Evolutionary conservation across 169 alveolate species (phyloP), one percentile per base, ranked within the genome.

Genomic region (Eimeria maxima): DNA sequence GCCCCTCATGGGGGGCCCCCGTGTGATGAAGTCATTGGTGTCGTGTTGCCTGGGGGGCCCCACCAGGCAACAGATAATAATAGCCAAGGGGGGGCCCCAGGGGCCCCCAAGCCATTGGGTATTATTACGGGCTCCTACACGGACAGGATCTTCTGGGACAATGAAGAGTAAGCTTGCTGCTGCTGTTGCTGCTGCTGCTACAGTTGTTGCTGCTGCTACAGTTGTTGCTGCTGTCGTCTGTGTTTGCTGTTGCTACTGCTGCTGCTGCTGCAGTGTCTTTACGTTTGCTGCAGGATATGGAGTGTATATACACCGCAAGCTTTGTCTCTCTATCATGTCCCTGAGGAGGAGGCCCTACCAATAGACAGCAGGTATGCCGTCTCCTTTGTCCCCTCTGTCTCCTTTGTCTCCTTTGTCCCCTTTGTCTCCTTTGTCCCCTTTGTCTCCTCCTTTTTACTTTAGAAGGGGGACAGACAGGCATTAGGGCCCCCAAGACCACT

Each of bases 311-410:
- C 89, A n/a, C 47, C 89, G 24, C 65, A 20, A 14, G 47, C 69
- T 14, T 45, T 44, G 44, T 45, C 27, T 27, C 89, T 78, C 20
- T 78, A 42, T 47, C 18, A 65, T 4, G 89, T 78, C 10, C 89
- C 89, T 4, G 89, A 44, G 24, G 89, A 78, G 44, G 89, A 78
- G 67, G 89, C 89, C 63, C 89, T 78, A 4, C 67, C 89, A 14
- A 78, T 78, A 44, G 89, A 78, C 89, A 78, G 89, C 89, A 78
- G 89, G 89, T 78, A 22, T 20, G 89, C 38, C n/a, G 74, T 63
- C 74, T 63, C 74, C 38, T 63, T 13, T 22, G 29, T 63, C 57
- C 11, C 57, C 11, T 50, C 67, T 57, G 67, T 57, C 67, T 57
- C 67, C 22, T 57, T 24, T 57, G 4, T 50, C 18, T 50, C 11